Evolutionary conservation across 2,329 filamentous ascomycete species (phyloP).

Genomic region (Aureobasidium zeae): DNA sequence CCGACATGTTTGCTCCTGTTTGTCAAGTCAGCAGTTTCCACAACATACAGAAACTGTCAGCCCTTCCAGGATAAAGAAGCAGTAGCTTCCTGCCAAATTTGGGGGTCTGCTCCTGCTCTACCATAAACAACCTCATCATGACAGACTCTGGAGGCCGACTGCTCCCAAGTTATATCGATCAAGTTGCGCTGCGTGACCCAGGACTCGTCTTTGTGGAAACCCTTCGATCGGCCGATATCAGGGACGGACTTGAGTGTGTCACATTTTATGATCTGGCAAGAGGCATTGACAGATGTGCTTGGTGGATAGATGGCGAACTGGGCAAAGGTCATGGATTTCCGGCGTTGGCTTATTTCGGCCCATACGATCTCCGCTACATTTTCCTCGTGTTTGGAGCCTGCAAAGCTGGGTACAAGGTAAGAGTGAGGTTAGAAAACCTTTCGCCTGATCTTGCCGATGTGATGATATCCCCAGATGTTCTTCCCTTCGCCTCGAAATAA

Average conservation of each 20-base stretch:
- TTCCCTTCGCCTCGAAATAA: constrained; percentile 3
- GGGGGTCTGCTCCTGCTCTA: too few relatives aligned
- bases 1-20: too few relatives aligned
- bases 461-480: not conserved
- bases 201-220: not conserved
- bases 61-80: too few relatives aligned
- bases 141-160: not conserved
- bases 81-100: too few relatives aligned
- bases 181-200: not conserved
- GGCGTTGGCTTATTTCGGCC: not conserved
- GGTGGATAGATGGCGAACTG: not conserved
- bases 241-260: not conserved
- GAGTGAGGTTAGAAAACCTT: not conserved
- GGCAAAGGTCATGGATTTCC: constrained; percentile 1
- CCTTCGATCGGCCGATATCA: not conserved
- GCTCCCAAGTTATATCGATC: constrained; percentile 2
- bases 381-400: constrained; percentile 4
- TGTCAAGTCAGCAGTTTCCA: too few relatives aligned
- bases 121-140: too few relatives aligned
- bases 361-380: constrained; percentile 4
- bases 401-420: constrained; percentile 7
- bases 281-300: constrained; percentile 6
- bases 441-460: not conserved
- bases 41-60: too few relatives aligned
- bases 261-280: not conserved